Conservation (phyloP, 2,329 filamentous ascomycete genomes). For the Aaosphaeria arxii region DNA sequence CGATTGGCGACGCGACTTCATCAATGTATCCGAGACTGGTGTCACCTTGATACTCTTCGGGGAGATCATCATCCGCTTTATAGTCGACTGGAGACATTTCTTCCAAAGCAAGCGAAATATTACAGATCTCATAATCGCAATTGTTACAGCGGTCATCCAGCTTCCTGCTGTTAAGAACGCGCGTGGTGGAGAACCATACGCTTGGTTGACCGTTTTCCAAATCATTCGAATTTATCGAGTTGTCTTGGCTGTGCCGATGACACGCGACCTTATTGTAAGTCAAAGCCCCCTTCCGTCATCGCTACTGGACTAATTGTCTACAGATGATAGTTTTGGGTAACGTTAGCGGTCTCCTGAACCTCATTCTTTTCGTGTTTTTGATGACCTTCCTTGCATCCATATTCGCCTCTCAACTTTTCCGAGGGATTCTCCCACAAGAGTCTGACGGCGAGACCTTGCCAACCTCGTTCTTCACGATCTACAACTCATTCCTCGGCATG, state of each 20-base stretch:
- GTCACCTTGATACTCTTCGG: constrained; percentile 76
- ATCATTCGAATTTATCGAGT: constrained; percentile 89
- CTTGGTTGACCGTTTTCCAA: constrained; percentile 90
- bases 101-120: constrained; percentile 71
- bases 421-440: constrained; percentile 70
- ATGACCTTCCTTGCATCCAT: constrained; percentile 93
- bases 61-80: constrained; percentile 79
- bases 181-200: constrained; percentile 62
- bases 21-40: constrained; percentile 67
- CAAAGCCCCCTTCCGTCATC: neutral
- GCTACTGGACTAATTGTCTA: neutral
- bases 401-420: constrained; percentile 88
- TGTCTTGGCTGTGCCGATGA: constrained; percentile 84
- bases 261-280: constrained; percentile 73
- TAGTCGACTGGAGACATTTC: constrained; percentile 77
- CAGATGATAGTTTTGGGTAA: constrained; percentile 80
- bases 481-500: constrained; percentile 95
- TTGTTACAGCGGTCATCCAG: constrained; percentile 81
- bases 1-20: constrained; percentile 57
- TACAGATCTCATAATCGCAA: constrained; percentile 74
- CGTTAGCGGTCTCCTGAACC: constrained; percentile 83
- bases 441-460: constrained; percentile 59
- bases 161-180: constrained; percentile 75
- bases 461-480: constrained; percentile 85
- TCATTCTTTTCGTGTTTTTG: constrained; percentile 94